phyloP scores from a whole-genome alignment of 805 yeast genomes.

The Torulaspora gathmanii region DNA sequence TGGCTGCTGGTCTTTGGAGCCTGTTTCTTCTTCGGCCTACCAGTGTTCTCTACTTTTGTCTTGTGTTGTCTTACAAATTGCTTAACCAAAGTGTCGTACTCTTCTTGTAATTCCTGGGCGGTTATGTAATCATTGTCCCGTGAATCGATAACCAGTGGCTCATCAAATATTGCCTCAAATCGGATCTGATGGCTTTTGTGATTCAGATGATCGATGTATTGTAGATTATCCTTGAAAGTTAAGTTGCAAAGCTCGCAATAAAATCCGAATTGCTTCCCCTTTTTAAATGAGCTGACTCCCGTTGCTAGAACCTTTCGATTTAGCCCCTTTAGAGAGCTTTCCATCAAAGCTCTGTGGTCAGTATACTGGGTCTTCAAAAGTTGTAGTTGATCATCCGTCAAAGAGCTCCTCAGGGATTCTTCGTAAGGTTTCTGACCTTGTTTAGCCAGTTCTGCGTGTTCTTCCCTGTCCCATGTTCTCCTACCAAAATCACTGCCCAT shows the following conservation, averaged over 20 bases:
- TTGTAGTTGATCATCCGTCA: slow-evolving; percentile 16
- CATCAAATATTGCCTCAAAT: slow-evolving; percentile 35
- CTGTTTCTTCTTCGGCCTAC: slow-evolving; percentile 13
- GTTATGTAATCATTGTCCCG: slow-evolving; percentile 43
- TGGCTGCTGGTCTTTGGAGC: slow-evolving; percentile 13
- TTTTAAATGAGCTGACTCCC: slow-evolving; percentile 33
- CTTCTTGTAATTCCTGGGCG: slow-evolving; percentile 44
- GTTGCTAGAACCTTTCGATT: slow-evolving; percentile 36
- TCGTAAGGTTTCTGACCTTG: slow-evolving; percentile 25
- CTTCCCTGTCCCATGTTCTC: slow-evolving; percentile 67
- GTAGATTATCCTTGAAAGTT: slow-evolving; percentile 77
- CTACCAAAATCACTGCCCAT: slow-evolving; percentile 47
- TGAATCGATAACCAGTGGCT: slow-evolving; percentile 30
- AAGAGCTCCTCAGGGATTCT: slow-evolving; percentile 15
- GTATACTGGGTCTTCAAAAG: slow-evolving; percentile 23
- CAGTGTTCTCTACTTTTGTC: slow-evolving; percentile 32
- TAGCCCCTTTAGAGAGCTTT: slow-evolving; percentile 29
- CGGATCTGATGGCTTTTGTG: slow-evolving; percentile 59
- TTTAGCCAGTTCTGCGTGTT: slow-evolving; percentile 49
- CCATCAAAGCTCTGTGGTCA: slow-evolving; percentile 21
- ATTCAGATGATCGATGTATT: slow-evolving; percentile 78
- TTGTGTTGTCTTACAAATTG: slow-evolving; percentile 34
- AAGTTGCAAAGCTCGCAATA: slow-evolving; percentile 75
- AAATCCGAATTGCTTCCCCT: slow-evolving; percentile 73
- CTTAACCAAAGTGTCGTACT: slow-evolving; percentile 37